Percentiles rank a stretch among this genome's conserved stretches.
Evolutionary conservation across 2,329 filamentous ascomycete genomes (phyloP).

Genomic region (Fusarium transvaalense): DNA sequence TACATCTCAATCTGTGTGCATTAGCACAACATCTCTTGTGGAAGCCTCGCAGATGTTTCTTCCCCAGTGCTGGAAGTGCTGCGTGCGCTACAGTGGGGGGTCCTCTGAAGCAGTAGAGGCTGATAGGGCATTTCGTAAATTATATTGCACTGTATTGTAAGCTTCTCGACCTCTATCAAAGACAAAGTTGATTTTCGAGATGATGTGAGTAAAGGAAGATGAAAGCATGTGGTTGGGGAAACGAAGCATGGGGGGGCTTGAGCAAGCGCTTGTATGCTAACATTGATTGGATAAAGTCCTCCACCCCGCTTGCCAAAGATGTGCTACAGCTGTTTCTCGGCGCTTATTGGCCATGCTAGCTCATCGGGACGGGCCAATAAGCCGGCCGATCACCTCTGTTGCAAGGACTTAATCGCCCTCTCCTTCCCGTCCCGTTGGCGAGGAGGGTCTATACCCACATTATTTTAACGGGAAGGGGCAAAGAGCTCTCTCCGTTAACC

Average conservation of each 20-base stretch:
- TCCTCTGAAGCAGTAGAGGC: conserved; percentile 13
- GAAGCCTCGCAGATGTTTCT: conserved; percentile 34
- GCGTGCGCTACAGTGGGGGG: conserved; percentile 18
- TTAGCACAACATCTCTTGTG: conserved; percentile 28
- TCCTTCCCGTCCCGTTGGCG: conserved; percentile 47
- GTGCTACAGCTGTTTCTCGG: conserved; percentile 49
- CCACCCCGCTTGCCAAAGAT: conserved; percentile 33
- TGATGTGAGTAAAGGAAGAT: conserved; percentile 34
- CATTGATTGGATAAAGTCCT: conserved; percentile 19
- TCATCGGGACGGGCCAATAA: conserved; percentile 51
- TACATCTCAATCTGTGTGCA: conserved; percentile 41
- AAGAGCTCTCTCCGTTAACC: conserved; percentile 29
- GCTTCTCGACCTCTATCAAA: conserved; percentile 5
- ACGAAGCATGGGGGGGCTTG: conserved; percentile 42
- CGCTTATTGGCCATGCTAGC: conserved; percentile 54
- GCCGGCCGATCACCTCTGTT: conserved; percentile 50
- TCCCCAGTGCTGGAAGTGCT: conserved; percentile 11
- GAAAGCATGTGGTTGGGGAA: conserved; percentile 52
- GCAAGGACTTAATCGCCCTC: conserved; percentile 55
- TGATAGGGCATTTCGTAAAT: conserved; percentile 1
- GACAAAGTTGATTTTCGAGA: conserved; percentile 21
- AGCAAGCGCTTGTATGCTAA: conserved; percentile 31
- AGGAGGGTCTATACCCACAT: conserved; percentile 33
- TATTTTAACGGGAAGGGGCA: conserved; percentile 27
- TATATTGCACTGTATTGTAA: neutral